These are phyloP conservation scores for Metschnikowia aberdeeniae DNA, from an alignment of 805 yeast genomes.

Conservation along the genomic window DNA sequence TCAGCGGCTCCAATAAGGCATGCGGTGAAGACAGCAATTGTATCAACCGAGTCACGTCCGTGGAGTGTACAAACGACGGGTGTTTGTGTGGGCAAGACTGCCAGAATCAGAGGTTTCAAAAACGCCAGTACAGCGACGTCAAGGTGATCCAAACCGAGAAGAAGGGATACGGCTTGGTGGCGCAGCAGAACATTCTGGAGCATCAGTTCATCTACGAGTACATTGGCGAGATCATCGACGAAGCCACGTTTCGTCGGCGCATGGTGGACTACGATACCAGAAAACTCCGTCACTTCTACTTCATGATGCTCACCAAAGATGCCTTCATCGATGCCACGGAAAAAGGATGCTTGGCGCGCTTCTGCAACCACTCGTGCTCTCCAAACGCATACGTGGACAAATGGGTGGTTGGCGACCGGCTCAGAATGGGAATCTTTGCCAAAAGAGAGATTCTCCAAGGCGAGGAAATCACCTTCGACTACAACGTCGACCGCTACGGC, in stretches of 20 bases:
- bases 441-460: conserved; percentile 66
- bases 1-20: conserved; percentile 46
- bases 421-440: conserved; percentile 93
- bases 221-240: conserved; percentile 90
- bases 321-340: conserved; percentile 93
- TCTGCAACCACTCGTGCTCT: conserved; percentile 90
- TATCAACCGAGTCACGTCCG: conserved; percentile 86
- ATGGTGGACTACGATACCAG: conserved; percentile 69
- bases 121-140: conserved; percentile 65
- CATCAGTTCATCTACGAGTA: conserved; percentile 85
- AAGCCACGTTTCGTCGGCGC: conserved; percentile 65
- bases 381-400: conserved; percentile 95
- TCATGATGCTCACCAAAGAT: conserved; percentile 91
- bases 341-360: conserved; percentile 84
- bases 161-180: conserved; percentile 89
- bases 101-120: conserved; percentile 85
- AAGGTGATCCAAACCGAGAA: conserved; percentile 76
- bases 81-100: conserved; percentile 75
- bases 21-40: conserved; percentile 87
- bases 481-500: conserved; percentile 94
- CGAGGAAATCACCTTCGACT: conserved; percentile 89
- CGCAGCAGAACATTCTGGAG: conserved; percentile 52
- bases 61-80: conserved; percentile 76
- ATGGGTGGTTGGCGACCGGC: conserved; percentile 91
- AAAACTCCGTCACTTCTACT: conserved; percentile 78